Percentiles rank a stretch among this genome's conserved stretches.
These are phyloP conservation scores for Chenopodium suecicum DNA, from an alignment of 148 eudicot species.

Conservation along the genomic window DNA sequence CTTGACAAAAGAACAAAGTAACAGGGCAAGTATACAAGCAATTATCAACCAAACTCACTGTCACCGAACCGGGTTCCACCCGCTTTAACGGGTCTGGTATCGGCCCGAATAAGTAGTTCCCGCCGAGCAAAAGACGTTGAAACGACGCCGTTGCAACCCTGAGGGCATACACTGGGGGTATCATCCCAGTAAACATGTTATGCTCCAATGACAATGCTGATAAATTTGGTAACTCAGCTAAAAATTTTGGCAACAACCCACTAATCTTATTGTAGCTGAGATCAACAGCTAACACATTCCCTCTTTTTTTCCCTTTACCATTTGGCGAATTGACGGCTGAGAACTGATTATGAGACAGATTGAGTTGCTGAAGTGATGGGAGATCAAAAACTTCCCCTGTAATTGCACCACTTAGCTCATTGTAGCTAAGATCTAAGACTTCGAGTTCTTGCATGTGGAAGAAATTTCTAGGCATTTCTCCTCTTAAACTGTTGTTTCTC, in stretches of 20 bases:
- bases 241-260: constrained; percentile 36
- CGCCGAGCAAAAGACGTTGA: constrained; percentile 41
- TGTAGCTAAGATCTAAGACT: constrained; percentile 46
- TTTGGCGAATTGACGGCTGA: constrained; percentile 26
- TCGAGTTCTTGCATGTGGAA: constrained; percentile 27
- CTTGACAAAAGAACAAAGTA: constrained; percentile 37
- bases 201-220: constrained; percentile 44
- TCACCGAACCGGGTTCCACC: constrained; percentile 40
- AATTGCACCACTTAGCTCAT: constrained; percentile 33
- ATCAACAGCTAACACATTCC: constrained; percentile 38
- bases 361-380: constrained; percentile 46
- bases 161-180: constrained; percentile 38
- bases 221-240: constrained; percentile 32
- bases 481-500: constrained; percentile 36
- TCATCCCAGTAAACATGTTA: constrained; percentile 48
- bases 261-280: constrained; percentile 38
- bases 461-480: constrained; percentile 24
- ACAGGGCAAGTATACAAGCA: constrained; percentile 42
- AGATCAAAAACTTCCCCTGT: constrained; percentile 30
- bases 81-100: constrained; percentile 39
- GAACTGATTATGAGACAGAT: constrained; percentile 35
- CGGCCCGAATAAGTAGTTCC: constrained; percentile 50
- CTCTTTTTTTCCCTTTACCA: background rate
- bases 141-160: constrained; percentile 41
- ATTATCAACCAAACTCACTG: constrained; percentile 49